phyloP scores from a whole-genome alignment of 495 filamentous ascomycete species.

The Peziza echinospora region DNA sequence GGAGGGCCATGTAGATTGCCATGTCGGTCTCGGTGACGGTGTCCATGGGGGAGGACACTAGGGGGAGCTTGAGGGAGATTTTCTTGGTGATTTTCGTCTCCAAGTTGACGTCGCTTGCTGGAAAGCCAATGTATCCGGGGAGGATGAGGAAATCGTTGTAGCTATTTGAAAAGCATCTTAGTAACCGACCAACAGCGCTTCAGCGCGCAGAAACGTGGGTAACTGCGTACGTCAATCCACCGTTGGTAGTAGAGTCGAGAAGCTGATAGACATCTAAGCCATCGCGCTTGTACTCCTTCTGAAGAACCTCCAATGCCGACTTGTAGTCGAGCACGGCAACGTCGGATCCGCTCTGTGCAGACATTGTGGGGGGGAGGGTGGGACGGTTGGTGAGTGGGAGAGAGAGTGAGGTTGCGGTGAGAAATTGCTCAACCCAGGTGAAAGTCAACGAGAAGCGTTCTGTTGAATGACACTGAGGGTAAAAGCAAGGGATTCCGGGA shows the following conservation, averaged over 20 bases:
- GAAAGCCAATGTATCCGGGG: conserved; percentile 46
- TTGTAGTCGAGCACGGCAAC: conserved; percentile 31
- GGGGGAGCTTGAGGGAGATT: conserved; percentile 79
- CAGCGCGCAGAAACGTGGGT: conserved; percentile 33
- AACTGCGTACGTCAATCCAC: conserved; percentile 67
- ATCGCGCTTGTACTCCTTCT: conserved; percentile 53
- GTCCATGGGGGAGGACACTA: conserved; percentile 97
- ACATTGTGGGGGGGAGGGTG: conserved; percentile 6
- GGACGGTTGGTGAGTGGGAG: conserved; percentile 2
- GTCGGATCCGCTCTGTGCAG: conserved; percentile 23
- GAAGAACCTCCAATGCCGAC: conserved; percentile 55
- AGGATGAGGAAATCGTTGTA: conserved; percentile 42
- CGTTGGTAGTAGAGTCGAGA: conserved; percentile 65
- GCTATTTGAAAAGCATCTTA: conserved; percentile 6
- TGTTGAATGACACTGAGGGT: conserved; percentile 15
- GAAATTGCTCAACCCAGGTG: conserved; percentile 1
- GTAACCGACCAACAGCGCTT: neutral
- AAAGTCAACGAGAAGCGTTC: neutral
- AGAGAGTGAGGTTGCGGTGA: neutral
- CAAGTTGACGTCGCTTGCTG: conserved; percentile 69
- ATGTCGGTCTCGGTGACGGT: conserved; percentile 98
- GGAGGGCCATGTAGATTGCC: conserved; percentile 95
- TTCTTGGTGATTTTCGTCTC: conserved; percentile 86
- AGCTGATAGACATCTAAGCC: conserved; percentile 66
- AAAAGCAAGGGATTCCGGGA: conserved; percentile 16